These are phyloP conservation scores for Yamadazyma songkhlaensis DNA, from an alignment of 1,139 yeast genomes.

Conservation along the genomic window DNA sequence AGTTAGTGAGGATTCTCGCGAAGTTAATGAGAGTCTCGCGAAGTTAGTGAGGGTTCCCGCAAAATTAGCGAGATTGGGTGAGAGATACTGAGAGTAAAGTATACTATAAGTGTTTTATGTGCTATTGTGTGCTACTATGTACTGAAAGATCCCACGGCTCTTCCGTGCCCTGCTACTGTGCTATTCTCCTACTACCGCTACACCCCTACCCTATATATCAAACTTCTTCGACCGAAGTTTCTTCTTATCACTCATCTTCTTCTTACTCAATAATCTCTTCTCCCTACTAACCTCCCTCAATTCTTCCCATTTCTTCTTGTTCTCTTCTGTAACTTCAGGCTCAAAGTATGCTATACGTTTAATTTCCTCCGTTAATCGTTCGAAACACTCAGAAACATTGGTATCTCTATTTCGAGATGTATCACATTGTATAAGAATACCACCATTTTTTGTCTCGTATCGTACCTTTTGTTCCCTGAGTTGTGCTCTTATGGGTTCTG, in stretches of 20 bases:
- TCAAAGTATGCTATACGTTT: slow-evolving; percentile 47
- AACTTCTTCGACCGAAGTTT: slow-evolving; percentile 42
- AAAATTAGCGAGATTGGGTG: no score
- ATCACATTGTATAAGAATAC: slow-evolving; percentile 65
- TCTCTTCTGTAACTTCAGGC: slow-evolving; percentile 48
- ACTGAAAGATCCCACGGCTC: no score
- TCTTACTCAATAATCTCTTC: slow-evolving; percentile 50
- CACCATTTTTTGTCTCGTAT: slow-evolving; percentile 56
- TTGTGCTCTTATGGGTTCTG: slow-evolving; percentile 48
- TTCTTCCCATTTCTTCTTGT: slow-evolving; percentile 53
- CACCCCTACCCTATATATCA: slow-evolving; percentile 16
- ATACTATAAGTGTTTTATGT: no score
- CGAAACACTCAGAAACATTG: slow-evolving; percentile 59
- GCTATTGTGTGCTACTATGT: no score
- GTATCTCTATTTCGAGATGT: slow-evolving; percentile 54
- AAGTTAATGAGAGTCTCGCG: no score
- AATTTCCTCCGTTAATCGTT: slow-evolving; percentile 55
- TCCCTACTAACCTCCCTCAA: slow-evolving; percentile 47
- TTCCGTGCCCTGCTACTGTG: no score
- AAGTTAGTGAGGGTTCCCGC: no score
- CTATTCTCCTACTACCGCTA: no score
- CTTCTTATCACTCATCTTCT: slow-evolving; percentile 54
- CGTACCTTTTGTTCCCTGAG: slow-evolving; percentile 39
- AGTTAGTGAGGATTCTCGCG: no score
- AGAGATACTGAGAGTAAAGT: no score